phyloP scores from a whole-genome alignment of 495 filamentous ascomycete genomes.

The Xylaria grammica region DNA sequence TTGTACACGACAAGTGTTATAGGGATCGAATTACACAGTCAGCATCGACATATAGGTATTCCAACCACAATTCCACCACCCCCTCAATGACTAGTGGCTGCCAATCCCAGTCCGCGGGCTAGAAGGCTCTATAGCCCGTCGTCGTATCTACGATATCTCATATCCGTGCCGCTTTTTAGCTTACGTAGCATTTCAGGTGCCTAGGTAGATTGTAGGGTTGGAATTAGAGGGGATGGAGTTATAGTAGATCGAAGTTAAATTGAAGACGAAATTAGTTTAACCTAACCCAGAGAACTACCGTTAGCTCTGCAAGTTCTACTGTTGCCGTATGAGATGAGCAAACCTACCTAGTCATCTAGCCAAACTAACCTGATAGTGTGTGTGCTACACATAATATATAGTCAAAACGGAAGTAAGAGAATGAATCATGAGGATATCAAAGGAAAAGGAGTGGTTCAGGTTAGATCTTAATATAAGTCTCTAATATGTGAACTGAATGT shows the following conservation, averaged over 20 bases:
- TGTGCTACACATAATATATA: no score
- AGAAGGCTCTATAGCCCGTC: not conserved
- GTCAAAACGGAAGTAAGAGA: no score
- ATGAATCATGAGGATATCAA: not conserved
- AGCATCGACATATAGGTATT: not conserved
- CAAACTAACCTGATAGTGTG: no score
- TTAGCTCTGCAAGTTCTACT: not conserved
- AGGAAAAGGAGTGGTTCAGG: not conserved
- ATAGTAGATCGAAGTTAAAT: not conserved
- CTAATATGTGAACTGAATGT: no score
- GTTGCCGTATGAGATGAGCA: no score
- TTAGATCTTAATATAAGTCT: not conserved
- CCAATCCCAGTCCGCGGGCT: no score
- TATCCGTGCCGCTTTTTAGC: not conserved
- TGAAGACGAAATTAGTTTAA: not conserved
- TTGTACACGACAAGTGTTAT: not conserved
- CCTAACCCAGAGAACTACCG: slow-evolving; percentile 12
- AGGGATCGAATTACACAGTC: not conserved
- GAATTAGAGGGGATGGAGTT: not conserved
- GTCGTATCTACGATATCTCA: not conserved
- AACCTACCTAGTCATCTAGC: no score
- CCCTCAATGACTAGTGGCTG: not conserved
- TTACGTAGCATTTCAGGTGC: not conserved
- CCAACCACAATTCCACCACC: not conserved
- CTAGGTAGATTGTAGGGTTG: not conserved